phyloP scores from a whole-genome alignment of 176 grass and related monocot genomes.

The Raddia guianensis region DNA sequence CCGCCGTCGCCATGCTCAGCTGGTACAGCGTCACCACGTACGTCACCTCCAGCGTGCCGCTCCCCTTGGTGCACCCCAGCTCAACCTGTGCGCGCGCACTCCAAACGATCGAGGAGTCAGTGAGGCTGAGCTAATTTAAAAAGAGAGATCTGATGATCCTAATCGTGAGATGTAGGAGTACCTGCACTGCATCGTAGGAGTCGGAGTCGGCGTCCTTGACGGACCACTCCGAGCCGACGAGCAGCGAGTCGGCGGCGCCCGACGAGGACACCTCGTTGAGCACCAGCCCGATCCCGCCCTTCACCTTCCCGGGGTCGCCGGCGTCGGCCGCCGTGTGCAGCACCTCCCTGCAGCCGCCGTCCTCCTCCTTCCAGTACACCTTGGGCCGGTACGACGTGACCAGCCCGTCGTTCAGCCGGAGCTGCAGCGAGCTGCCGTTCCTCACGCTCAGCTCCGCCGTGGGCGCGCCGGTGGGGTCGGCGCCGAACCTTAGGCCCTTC shows the following conservation, averaged over 20 bases:
- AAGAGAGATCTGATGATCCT: neutral
- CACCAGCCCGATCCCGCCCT: constrained; percentile 79
- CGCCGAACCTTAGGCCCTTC: constrained; percentile 76
- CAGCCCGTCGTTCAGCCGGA: constrained; percentile 72
- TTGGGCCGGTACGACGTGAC: constrained; percentile 93
- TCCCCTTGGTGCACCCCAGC: constrained; percentile 70
- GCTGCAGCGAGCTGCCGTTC: constrained; percentile 79
- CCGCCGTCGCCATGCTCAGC: constrained; percentile 84
- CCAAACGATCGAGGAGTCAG: neutral
- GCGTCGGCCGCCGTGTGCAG: constrained; percentile 58
- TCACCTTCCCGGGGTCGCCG: constrained; percentile 14
- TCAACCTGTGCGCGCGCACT: constrained; percentile 53
- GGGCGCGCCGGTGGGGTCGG: constrained; percentile 48
- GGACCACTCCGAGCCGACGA: constrained; percentile 58
- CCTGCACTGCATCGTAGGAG: constrained; percentile 89
- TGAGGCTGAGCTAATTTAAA: neutral
- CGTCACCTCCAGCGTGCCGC: constrained; percentile 67
- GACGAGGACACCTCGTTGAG: constrained; percentile 59
- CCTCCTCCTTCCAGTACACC: constrained; percentile 87
- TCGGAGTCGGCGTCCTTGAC: constrained; percentile 81
- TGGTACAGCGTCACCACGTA: constrained; percentile 86
- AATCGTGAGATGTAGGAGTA: neutral
- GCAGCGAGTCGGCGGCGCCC: constrained; percentile 32
- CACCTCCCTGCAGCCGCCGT: constrained; percentile 74
- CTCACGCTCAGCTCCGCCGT: constrained; percentile 77